phyloP scores from a whole-genome alignment of 208 protist species.

The Angomonas ambiguus region DNA sequence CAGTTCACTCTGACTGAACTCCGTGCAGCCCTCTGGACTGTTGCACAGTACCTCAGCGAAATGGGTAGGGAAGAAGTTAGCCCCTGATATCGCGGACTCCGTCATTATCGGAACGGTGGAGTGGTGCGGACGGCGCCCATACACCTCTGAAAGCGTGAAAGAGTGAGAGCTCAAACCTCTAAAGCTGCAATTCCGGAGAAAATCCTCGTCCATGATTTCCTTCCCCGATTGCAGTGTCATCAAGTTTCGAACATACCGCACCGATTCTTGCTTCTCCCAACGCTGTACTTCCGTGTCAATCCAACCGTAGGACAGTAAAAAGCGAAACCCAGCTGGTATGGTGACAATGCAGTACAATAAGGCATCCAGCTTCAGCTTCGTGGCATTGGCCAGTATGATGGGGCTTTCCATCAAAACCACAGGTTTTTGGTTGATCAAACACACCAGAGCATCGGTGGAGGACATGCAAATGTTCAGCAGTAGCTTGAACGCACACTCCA shows the following conservation, averaged over 20 bases:
- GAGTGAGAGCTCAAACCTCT: constrained; percentile 3
- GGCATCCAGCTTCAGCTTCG: constrained; percentile 49
- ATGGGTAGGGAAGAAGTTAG: constrained; percentile 77
- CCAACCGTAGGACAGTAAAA: constrained; percentile 85
- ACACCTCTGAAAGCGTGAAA: constrained; percentile 18
- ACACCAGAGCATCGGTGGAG: constrained; percentile 82
- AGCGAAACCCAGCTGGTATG: constrained; percentile 69
- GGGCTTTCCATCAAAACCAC: constrained; percentile 83
- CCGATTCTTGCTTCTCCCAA: constrained; percentile 71
- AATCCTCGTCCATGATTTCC: constrained; percentile 5
- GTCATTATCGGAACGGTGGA: constrained; percentile 29
- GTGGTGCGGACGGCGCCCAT: constrained; percentile 4
- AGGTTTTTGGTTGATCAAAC: constrained; percentile 77
- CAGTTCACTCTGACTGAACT: constrained; percentile 78
- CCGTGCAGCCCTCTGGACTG: constrained; percentile 66
- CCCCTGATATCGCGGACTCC: constrained; percentile 20
- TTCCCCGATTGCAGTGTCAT: constrained; percentile 46
- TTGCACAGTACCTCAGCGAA: constrained; percentile 73
- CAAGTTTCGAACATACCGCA: constrained; percentile 45
- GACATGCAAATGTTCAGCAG: constrained; percentile 82
- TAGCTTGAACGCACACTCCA: constrained; percentile 77
- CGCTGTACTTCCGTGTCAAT: constrained; percentile 72
- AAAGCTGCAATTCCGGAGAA: neutral
- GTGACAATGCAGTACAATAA: constrained; percentile 82
- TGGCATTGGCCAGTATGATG: constrained; percentile 59